A percentile compares a stretch with the other conserved stretches of the same genome.
Conservation (phyloP, 192 early-diverging fungal species). For the Radiomyces spectabilis region DNA sequence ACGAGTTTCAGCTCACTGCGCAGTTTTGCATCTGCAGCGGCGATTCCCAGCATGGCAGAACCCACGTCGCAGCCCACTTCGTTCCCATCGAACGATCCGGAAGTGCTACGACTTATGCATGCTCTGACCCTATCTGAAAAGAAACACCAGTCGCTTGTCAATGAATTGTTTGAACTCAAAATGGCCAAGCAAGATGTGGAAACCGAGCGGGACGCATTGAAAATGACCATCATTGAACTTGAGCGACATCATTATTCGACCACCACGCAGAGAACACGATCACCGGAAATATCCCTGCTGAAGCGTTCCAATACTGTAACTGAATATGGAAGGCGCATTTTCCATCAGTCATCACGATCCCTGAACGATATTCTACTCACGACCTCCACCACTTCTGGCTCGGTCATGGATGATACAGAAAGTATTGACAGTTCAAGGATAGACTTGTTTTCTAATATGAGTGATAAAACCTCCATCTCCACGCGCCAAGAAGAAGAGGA, state of each 20-base stretch:
- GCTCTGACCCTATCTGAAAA: too few relatives aligned
- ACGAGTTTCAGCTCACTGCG: background rate
- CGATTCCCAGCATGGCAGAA: background rate
- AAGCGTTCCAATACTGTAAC: background rate
- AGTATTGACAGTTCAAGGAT: too few relatives aligned
- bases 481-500: background rate
- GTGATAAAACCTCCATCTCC: too few relatives aligned
- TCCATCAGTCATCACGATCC: too few relatives aligned
- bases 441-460: background rate
- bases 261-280: too few relatives aligned
- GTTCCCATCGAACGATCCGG: background rate
- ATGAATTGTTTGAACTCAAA: slow-evolving; percentile 47
- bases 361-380: background rate
- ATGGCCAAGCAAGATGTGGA: slow-evolving; percentile 41
- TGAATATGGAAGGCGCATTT: too few relatives aligned
- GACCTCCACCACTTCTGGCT: background rate
- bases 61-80: background rate
- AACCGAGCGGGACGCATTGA: slow-evolving; percentile 47
- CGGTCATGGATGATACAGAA: background rate
- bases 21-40: background rate
- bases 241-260: slow-evolving; percentile 4
- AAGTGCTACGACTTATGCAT: too few relatives aligned
- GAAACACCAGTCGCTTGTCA: too few relatives aligned
- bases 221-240: slow-evolving; percentile 31
- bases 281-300: too few relatives aligned